Base-by-base conservation (phyloP, 371 early-diverging fungal species). In the Apophysomyces trapeziformis region DNA sequence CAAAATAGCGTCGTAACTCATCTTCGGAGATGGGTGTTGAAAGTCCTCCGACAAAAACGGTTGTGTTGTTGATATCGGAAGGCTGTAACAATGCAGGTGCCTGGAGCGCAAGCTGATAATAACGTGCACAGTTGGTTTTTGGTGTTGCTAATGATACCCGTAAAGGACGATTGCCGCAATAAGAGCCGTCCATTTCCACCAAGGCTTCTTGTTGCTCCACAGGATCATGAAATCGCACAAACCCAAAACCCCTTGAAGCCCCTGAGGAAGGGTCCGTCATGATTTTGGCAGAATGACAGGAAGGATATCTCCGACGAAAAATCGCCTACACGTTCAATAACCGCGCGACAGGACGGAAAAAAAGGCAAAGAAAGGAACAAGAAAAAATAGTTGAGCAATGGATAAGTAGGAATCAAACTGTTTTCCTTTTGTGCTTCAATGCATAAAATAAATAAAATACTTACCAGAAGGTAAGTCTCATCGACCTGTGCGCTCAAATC, bases 11-110 rank as follows among this genome's bases (percentile, higher is more conserved):
- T 38, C 86, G 72, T 60, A 96, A 80, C 61, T 97, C 95, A 44
- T 94, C 93, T 67, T 95, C 95, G 39, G 83, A 80, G 14, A 91
- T 87, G 26, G 86, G 82, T 13, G 87, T 77, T 32, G 86, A 88
- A 38, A 97, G 78, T 5, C 95, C 96, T 7, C 96, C 97, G 5
- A 96, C 94, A 81, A 96, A 97, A 14, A 97, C 93, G 0, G 97
- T 95, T 4, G 96, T 95, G 75, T 95, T 94, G 6, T 16, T 50
- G 32, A 50, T 50, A 26, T 50, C 54, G 16, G 54, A 18, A 1
- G 54, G 54, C 54, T 50, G 54, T 26, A 50, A 21, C 21, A 50
- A 50, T 21, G 54, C 54, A 50, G 54, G 54, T 8, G 54, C 54
- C 32, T 50, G 54, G 21, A 50, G 21, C 21, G 54, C 54, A 16